A percentile compares a stretch with the other conserved stretches of the same genome.
Conservation (phyloP, 202 grass and related monocot genomes). For the Thinopyrum obtusiflorum region DNA sequence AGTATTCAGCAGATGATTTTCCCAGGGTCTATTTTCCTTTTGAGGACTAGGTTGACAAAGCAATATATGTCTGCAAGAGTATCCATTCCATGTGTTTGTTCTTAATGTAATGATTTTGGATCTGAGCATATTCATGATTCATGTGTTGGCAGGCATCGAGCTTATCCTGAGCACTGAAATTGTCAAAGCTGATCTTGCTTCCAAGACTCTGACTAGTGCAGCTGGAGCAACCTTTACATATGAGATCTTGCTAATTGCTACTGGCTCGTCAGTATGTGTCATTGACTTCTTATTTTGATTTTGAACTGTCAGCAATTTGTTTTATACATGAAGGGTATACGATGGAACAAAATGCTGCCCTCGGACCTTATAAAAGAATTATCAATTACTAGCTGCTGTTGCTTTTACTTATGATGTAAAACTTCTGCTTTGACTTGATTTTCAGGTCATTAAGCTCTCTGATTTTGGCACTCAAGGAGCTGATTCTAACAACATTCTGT, state of each 20-base stretch:
- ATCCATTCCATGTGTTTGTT: not conserved
- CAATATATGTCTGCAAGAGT: not conserved
- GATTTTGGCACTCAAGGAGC: slow-evolving; percentile 91
- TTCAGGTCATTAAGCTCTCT: slow-evolving; percentile 81
- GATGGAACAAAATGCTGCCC: slow-evolving; percentile 15
- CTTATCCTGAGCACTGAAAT: slow-evolving; percentile 92
- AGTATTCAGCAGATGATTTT: not conserved
- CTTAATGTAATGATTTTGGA: not conserved
- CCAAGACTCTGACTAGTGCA: slow-evolving; percentile 76
- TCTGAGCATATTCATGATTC: slow-evolving; percentile 3
- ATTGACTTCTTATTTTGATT: not conserved
- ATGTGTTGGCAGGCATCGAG: slow-evolving; percentile 66
- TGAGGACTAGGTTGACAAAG: not conserved
- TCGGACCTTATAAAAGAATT: not conserved
- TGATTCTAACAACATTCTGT: slow-evolving; percentile 86
- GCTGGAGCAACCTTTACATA: slow-evolving; percentile 76
- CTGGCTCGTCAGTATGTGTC: slow-evolving; percentile 73
- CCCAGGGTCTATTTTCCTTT: not conserved
- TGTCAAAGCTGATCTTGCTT: slow-evolving; percentile 77
- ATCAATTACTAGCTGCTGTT: not conserved
- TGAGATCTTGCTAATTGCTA: slow-evolving; percentile 79
- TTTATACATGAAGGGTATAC: not conserved
- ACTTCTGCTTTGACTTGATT: not conserved
- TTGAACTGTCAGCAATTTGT: slow-evolving; percentile 10
- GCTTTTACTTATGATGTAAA: not conserved